Evolutionary conservation across 495 filamentous ascomycete species (phyloP).

Genomic region (Bacidia gigantensis): DNA sequence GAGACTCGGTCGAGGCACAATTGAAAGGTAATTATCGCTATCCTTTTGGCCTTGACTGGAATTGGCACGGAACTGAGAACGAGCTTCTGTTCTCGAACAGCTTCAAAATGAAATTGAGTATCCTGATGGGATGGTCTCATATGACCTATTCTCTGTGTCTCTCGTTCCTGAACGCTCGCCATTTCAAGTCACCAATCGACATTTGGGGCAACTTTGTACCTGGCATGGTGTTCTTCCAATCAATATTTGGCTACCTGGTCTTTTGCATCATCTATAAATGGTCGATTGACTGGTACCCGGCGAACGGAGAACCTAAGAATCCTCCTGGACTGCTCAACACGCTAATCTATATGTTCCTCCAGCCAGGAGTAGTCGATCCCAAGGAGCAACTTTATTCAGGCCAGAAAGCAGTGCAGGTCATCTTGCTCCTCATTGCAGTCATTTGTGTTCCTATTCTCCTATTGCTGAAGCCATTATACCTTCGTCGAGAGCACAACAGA

Average conservation of each 20-base stretch:
- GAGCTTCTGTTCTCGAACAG: slow-evolving; percentile 88
- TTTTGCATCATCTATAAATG: slow-evolving; percentile 94
- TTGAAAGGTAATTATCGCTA: slow-evolving; percentile 66
- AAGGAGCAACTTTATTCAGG: slow-evolving; percentile 58
- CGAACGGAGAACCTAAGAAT: slow-evolving; percentile 30
- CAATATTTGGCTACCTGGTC: slow-evolving; percentile 95
- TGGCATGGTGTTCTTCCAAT: slow-evolving; percentile 98
- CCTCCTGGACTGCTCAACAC: slow-evolving; percentile 92
- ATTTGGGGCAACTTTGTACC: slow-evolving; percentile 95
- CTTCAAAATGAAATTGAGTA: slow-evolving; percentile 99
- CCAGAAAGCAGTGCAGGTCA: slow-evolving; percentile 59
- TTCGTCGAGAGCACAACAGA: slow-evolving; percentile 82
- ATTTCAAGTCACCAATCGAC: slow-evolving; percentile 88
- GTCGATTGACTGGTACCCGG: slow-evolving; percentile 71
- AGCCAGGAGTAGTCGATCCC: slow-evolving; percentile 56
- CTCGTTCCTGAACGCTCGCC: slow-evolving; percentile 80
- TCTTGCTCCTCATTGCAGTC: slow-evolving; percentile 72
- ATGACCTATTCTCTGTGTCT: slow-evolving; percentile 66
- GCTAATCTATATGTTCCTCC: slow-evolving; percentile 99
- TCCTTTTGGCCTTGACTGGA: slow-evolving; percentile 93
- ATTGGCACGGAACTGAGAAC: slow-evolving; percentile 92
- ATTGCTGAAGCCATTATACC: slow-evolving; percentile 88
- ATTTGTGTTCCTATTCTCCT: slow-evolving; percentile 79
- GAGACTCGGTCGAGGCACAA: slow-evolving; percentile 45
- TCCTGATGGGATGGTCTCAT: slow-evolving; percentile 88